A percentile compares a stretch with the other conserved stretches of the same genome.
Conservation (phyloP, 441 rosid genomes). For the Arabidopsis hybrid region DNA sequence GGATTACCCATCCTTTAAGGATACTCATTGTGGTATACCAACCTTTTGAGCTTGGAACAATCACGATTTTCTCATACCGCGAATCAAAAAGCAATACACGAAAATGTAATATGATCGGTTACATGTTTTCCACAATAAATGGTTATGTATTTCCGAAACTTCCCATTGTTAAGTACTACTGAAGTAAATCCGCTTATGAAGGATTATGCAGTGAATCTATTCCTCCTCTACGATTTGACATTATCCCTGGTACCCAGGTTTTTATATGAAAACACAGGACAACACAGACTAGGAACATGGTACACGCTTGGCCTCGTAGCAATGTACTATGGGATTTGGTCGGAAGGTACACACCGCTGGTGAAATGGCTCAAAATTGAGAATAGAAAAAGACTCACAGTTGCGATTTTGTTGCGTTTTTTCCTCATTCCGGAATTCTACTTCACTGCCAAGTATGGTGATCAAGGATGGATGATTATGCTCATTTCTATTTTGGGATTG, state of each 20-base stretch:
- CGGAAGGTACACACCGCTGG: constrained; percentile 67
- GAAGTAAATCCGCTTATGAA: constrained; percentile 45
- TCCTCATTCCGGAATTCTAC: constrained; percentile 77
- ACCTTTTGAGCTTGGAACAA: constrained; percentile 69
- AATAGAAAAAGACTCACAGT: constrained; percentile 63
- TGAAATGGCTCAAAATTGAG: constrained; percentile 66
- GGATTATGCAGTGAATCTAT: constrained; percentile 65
- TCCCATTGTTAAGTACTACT: constrained; percentile 45
- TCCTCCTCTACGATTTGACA: constrained; percentile 66
- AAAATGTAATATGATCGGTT: constrained; percentile 46
- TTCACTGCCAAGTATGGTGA: constrained; percentile 87
- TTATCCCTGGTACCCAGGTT: constrained; percentile 93
- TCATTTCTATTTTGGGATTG: constrained; percentile 71
- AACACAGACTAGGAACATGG: constrained; percentile 79
- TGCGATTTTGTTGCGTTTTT: constrained; percentile 47
- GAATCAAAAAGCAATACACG: constrained; percentile 53
- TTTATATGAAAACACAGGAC: constrained; percentile 83
- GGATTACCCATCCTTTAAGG: constrained; percentile 83
- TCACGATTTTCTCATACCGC: constrained; percentile 56
- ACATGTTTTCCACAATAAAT: too few relatives aligned
- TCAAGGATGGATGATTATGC: constrained; percentile 90
- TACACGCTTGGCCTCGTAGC: constrained; percentile 74
- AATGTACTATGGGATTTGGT: constrained; percentile 76
- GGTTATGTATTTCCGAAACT: constrained; percentile 44
- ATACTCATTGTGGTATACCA: constrained; percentile 78